A percentile compares a stretch with the other conserved stretches of the same genome.
phyloP scores from a whole-genome alignment of 1,284 basidiomycete species.

The Malassezia brasiliensis region DNA sequence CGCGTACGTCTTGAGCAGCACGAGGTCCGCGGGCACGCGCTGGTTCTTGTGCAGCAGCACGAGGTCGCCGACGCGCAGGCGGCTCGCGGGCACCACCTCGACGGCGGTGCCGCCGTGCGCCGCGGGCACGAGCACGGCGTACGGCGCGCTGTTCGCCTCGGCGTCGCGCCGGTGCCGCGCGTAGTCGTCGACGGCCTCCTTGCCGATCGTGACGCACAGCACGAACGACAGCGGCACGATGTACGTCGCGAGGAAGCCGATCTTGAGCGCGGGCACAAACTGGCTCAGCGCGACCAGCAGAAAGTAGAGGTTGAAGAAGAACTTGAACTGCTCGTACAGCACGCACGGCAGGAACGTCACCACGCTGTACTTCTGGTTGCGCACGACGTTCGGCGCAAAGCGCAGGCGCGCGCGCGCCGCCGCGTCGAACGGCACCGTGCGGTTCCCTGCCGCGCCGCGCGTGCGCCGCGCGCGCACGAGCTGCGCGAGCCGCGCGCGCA shows the following conservation, averaged over 20 bases:
- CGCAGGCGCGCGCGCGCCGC: slow-evolving; percentile 26
- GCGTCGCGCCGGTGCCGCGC: slow-evolving; percentile 79
- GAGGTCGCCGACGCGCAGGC: slow-evolving; percentile 81
- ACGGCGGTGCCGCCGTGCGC: slow-evolving; percentile 12
- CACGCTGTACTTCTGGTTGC: slow-evolving; percentile 95
- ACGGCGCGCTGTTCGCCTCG: slow-evolving; percentile 87
- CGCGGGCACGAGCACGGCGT: slow-evolving; percentile 59
- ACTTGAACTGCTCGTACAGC: slow-evolving; percentile 99
- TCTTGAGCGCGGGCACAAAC: slow-evolving; percentile 90
- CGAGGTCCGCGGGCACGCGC: slow-evolving; percentile 86
- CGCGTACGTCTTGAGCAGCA: slow-evolving; percentile 67
- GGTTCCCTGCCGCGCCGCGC: neutral
- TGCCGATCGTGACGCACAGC: slow-evolving; percentile 86
- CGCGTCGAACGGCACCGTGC: slow-evolving; percentile 9
- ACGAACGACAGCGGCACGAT: slow-evolving; percentile 93
- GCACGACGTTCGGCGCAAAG: slow-evolving; percentile 68
- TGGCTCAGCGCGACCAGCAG: slow-evolving; percentile 90
- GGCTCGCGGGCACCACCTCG: slow-evolving; percentile 61
- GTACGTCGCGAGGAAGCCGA: slow-evolving; percentile 95
- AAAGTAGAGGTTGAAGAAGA: slow-evolving; percentile 99
- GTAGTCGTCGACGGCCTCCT: slow-evolving; percentile 97
- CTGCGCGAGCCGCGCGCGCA: slow-evolving; percentile 1
- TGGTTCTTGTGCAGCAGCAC: slow-evolving; percentile 92
- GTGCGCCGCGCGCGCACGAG: neutral
- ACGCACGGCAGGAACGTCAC: slow-evolving; percentile 90